Evolutionary conservation across 2,329 filamentous ascomycete species (phyloP).

Genomic region (Claviceps digitariae): DNA sequence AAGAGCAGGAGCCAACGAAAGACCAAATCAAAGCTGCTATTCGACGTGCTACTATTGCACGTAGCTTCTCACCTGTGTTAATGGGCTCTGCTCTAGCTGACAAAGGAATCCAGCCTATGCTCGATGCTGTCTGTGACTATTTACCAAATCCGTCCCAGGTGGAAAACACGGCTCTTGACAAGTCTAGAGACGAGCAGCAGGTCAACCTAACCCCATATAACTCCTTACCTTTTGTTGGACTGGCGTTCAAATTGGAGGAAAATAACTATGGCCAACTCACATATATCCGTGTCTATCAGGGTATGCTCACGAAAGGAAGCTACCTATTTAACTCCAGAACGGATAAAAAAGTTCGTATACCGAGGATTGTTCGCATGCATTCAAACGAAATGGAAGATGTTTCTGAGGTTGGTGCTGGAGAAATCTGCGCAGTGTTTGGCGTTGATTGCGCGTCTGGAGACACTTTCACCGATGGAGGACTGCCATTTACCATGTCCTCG

Average conservation of each 20-base stretch:
- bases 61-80: constrained; percentile 87
- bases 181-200: constrained; percentile 59
- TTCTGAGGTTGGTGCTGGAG: constrained; percentile 78
- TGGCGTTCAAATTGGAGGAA: constrained; percentile 98
- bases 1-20: constrained; percentile 66
- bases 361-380: constrained; percentile 97
- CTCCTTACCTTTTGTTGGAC: constrained; percentile 80
- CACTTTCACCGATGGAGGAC: constrained; percentile 87
- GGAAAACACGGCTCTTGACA: constrained; percentile 79
- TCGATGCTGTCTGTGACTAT: constrained; percentile 93
- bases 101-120: constrained; percentile 90
- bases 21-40: constrained; percentile 87
- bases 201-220: constrained; percentile 91
- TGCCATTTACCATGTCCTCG: constrained; percentile 91
- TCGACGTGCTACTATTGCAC: constrained; percentile 71
- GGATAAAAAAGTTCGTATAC: constrained; percentile 92
- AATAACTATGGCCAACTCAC: constrained; percentile 97
- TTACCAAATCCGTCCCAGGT: constrained; percentile 86
- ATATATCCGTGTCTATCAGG: constrained; percentile 97
- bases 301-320: constrained; percentile 72
- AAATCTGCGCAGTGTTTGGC: constrained; percentile 97
- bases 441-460: constrained; percentile 96
- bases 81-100: constrained; percentile 95
- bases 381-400: constrained; percentile 99
- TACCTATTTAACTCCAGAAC: constrained; percentile 89